Evolutionary conservation across 2,329 filamentous ascomycete genomes (phyloP).

Genomic region (Aspergillus caelatus): DNA sequence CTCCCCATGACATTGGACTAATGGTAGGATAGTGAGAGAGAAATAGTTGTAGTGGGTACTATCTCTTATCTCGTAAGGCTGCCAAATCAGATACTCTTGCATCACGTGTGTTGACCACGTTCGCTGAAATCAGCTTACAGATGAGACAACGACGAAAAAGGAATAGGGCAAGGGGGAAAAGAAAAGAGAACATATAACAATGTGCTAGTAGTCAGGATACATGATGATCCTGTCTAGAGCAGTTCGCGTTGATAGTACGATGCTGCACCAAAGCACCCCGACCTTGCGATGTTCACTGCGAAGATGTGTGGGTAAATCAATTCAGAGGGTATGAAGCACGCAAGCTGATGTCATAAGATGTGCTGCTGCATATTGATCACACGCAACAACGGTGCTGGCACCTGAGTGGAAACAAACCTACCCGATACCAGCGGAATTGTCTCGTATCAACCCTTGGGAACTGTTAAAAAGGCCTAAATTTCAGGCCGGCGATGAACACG

Average conservation of each 20-base stretch:
- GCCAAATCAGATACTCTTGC: neutral
- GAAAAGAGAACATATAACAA: no score
- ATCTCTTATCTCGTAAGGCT: neutral
- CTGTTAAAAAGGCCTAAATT: neutral
- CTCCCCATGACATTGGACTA: neutral
- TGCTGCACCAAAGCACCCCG: no score
- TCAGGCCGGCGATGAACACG: neutral
- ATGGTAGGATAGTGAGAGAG: neutral
- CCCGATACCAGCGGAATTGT: neutral
- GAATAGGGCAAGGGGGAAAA: no score
- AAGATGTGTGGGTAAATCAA: neutral
- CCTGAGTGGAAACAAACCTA: neutral
- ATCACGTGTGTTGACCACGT: neutral
- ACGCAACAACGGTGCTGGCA: neutral
- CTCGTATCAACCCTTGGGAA: neutral
- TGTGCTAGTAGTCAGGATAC: no score
- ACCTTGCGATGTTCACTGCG: neutral
- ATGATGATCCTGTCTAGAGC: no score
- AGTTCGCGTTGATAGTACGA: no score
- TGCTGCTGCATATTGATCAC: conserved; percentile 6
- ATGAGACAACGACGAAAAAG: no score
- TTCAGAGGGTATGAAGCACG: conserved; percentile 11
- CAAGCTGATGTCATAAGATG: conserved; percentile 25
- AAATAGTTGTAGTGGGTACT: neutral
- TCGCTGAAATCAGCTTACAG: neutral